These are phyloP conservation scores for Oryza brachyantha DNA, from an alignment of 176 grass and related monocot species.

Conservation along the genomic window DNA sequence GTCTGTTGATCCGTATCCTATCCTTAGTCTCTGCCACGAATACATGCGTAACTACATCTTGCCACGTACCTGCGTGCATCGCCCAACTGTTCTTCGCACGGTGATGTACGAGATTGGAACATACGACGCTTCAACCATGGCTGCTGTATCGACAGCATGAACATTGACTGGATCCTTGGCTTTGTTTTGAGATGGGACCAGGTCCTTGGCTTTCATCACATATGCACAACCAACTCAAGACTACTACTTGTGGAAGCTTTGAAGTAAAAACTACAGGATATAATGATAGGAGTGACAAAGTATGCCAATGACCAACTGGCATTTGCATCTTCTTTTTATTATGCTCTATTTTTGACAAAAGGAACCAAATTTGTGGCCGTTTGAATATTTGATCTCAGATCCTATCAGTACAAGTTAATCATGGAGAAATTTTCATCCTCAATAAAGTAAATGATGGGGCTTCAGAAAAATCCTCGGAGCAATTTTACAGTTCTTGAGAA, in stretches of 20 bases:
- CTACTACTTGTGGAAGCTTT: neutral
- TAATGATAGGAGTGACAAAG: neutral
- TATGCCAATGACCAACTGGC: neutral
- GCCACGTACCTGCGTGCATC: neutral
- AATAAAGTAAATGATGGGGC: no score
- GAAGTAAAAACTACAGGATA: neutral
- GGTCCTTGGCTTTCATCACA: neutral
- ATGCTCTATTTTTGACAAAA: neutral
- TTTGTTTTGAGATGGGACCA: neutral
- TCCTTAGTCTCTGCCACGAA: neutral
- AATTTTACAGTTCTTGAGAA: no score
- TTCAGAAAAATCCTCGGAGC: no score
- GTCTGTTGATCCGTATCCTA: neutral
- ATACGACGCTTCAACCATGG: neutral
- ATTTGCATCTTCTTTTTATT: neutral
- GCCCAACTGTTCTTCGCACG: neutral
- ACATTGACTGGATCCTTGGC: slow-evolving; percentile 5
- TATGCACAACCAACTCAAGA: neutral
- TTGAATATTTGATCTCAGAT: neutral
- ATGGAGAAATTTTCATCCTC: no score
- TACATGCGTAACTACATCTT: neutral
- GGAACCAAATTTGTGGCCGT: neutral
- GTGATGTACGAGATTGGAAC: neutral
- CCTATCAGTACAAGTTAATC: no score
- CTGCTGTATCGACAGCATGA: neutral